Conservation (phyloP, 495 filamentous ascomycete genomes). For the Bryoglossum gracile region DNA sequence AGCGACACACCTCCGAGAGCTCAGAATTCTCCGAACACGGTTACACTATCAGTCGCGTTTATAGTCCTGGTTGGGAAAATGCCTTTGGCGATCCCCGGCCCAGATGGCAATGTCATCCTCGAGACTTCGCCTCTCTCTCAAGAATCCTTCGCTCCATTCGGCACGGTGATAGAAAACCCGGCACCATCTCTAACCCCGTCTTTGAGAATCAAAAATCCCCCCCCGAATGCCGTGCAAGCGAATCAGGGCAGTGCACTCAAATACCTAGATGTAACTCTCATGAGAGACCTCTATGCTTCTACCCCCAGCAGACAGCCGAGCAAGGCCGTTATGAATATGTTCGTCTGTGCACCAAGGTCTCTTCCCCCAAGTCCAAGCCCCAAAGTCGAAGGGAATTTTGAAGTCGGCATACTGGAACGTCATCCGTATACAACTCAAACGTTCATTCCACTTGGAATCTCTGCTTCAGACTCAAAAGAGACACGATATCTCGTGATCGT, state of each 20-base stretch:
- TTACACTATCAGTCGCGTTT: too few relatives aligned
- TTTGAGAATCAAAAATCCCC: conserved; percentile 25
- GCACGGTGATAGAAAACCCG: conserved; percentile 72
- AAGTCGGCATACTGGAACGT: conserved; percentile 74
- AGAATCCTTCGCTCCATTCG: conserved; percentile 68
- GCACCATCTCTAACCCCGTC: conserved; percentile 43
- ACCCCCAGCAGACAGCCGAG: conserved; percentile 57
- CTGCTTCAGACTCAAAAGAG: conserved; percentile 24
- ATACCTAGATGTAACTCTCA: conserved; percentile 67
- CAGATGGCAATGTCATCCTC: neutral
- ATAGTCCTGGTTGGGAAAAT: neutral
- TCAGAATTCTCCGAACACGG: too few relatives aligned
- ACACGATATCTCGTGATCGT: conserved; percentile 80
- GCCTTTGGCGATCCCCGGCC: conserved; percentile 1
- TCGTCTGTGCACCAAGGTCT: conserved; percentile 70
- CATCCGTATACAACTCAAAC: conserved; percentile 93
- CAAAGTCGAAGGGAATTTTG: conserved; percentile 39
- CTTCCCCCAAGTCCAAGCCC: conserved; percentile 9
- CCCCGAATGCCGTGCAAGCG: conserved; percentile 42
- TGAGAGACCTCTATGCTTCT: conserved; percentile 57
- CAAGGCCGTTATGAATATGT: conserved; percentile 72
- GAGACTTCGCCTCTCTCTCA: conserved; percentile 47
- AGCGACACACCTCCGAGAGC: too few relatives aligned
- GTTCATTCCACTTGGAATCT: conserved; percentile 71
- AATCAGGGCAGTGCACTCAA: conserved; percentile 90